A percentile compares a stretch with the other conserved stretches of the same genome.
phyloP scores from a whole-genome alignment of 2,329 filamentous ascomycete genomes.

The Fusarium floridanum region DNA sequence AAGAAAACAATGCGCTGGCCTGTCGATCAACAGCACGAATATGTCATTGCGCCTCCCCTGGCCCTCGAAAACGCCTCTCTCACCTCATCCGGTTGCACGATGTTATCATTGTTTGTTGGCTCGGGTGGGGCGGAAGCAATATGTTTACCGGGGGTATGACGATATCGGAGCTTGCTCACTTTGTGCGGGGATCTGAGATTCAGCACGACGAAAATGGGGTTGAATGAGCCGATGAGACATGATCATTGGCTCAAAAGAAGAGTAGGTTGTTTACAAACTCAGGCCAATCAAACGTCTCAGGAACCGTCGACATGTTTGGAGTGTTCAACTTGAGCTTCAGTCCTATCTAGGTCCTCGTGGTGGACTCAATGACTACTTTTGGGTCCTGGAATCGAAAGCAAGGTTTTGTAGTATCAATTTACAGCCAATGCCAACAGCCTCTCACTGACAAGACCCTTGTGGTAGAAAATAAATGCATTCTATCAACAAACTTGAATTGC shows the following conservation, averaged over 20 bases:
- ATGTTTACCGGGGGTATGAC: constrained; percentile 34
- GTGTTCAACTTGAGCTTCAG: not conserved
- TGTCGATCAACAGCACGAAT: constrained; percentile 35
- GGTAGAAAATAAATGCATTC: not conserved
- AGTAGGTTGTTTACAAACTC: not conserved
- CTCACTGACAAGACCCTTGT: not conserved
- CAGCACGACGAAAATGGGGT: not conserved
- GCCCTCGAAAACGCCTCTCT: constrained; percentile 18
- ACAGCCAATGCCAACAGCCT: not conserved
- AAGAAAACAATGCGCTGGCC: constrained; percentile 5
- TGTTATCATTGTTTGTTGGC: constrained; percentile 41
- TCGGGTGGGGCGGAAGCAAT: constrained; percentile 8
- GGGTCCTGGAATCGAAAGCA: not conserved
- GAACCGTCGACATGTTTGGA: not conserved
- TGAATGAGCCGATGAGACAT: not conserved
- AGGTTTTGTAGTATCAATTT: not conserved
- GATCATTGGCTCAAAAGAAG: constrained; percentile 24
- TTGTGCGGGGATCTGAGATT: not conserved
- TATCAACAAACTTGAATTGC: not conserved
- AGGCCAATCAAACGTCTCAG: not conserved
- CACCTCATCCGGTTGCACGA: constrained; percentile 31
- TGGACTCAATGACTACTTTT: not conserved
- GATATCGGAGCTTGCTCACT: constrained; percentile 21
- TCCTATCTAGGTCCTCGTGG: not conserved
- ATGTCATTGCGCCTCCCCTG: constrained; percentile 39